These are phyloP conservation scores for Tephrocybe sp. DNA, from an alignment of 768 basidiomycete genomes.

Conservation along the genomic window DNA sequence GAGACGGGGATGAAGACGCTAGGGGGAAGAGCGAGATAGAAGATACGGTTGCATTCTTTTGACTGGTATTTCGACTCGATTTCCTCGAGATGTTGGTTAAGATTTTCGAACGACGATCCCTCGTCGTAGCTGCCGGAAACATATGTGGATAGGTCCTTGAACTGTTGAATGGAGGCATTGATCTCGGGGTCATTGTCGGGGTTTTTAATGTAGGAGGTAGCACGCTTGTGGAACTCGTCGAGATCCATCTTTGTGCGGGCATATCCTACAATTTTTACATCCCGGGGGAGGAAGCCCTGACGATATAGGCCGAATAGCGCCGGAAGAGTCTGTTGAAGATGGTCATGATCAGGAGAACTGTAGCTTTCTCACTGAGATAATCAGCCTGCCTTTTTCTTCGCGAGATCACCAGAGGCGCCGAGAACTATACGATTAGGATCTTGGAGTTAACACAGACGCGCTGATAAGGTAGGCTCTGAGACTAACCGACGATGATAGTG, in stretches of 20 bases:
- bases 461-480: constrained; percentile 15
- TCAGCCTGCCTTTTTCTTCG: constrained; percentile 88
- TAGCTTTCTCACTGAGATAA: background rate
- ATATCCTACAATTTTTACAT: constrained; percentile 91
- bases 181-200: constrained; percentile 59
- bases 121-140: constrained; percentile 90
- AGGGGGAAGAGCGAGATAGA: constrained; percentile 98
- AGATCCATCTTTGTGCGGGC: constrained; percentile 94
- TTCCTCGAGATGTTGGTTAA: constrained; percentile 74
- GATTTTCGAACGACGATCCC: constrained; percentile 69
- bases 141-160: constrained; percentile 81
- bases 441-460: constrained; percentile 12
- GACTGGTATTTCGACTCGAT: constrained; percentile 73
- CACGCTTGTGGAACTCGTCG: constrained; percentile 82
- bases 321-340: constrained; percentile 77
- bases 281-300: constrained; percentile 77
- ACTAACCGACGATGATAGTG: constrained; percentile 84
- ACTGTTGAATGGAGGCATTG: constrained; percentile 69
- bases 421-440: constrained; percentile 55
- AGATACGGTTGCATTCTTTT: constrained; percentile 77
- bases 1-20: constrained; percentile 93
- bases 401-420: constrained; percentile 95
- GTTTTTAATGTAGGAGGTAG: constrained; percentile 84
- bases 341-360: constrained; percentile 11
- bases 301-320: constrained; percentile 90